Conservation (phyloP, 1,139 yeast species). For the Zygosaccharomyces sapae region DNA sequence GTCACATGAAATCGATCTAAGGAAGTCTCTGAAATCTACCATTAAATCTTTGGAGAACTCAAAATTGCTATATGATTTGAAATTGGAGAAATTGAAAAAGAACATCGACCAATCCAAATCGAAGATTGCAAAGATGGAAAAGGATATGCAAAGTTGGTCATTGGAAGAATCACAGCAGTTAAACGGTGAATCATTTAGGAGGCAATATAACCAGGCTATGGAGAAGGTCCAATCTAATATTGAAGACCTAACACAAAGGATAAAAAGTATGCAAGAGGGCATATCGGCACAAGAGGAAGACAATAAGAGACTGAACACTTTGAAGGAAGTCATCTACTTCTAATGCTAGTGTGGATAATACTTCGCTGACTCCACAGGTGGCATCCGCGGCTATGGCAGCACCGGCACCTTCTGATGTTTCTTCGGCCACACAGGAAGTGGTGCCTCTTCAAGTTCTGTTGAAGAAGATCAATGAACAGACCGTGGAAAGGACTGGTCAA, state of each 20-base stretch:
- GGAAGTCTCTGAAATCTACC: constrained; percentile 33
- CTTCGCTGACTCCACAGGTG: not conserved
- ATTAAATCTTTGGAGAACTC: constrained; percentile 35
- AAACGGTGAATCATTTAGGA: constrained; percentile 16
- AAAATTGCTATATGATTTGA: constrained; percentile 32
- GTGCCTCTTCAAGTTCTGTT: constrained; percentile 15
- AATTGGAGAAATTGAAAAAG: constrained; percentile 29
- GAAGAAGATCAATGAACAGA: constrained; percentile 22
- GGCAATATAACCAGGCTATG: constrained; percentile 17
- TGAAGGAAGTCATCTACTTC: constrained; percentile 17
- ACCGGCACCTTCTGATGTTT: not conserved
- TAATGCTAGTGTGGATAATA: constrained; percentile 7
- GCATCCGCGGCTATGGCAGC: not conserved
- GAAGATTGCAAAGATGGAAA: constrained; percentile 29
- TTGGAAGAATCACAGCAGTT: constrained; percentile 20
- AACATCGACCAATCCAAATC: constrained; percentile 24
- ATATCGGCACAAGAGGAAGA: constrained; percentile 22
- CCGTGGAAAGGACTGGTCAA: constrained; percentile 27
- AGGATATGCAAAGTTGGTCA: constrained; percentile 28
- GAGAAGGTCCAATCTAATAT: constrained; percentile 14
- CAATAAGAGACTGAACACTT: constrained; percentile 24
- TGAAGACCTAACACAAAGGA: constrained; percentile 10
- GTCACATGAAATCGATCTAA: constrained; percentile 34
- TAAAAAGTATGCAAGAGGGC: constrained; percentile 21
- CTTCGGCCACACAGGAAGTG: constrained; percentile 9